phyloP scores from a whole-genome alignment of 352 stramenopile species.

The Pythium insidiosum region DNA sequence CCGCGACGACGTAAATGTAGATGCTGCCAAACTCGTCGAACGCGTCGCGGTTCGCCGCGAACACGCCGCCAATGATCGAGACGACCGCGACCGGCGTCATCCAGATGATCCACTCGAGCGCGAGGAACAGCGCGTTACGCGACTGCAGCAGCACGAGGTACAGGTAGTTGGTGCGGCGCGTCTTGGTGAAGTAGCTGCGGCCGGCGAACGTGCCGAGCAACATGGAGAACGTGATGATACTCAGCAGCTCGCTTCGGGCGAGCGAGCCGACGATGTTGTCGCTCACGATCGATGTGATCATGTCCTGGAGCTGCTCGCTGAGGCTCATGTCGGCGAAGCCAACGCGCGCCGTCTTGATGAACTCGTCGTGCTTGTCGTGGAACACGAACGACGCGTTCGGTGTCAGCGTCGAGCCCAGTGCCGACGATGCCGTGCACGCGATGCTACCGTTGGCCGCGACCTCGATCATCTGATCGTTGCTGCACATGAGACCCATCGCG shows the following conservation, averaged over 20 bases:
- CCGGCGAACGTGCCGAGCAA: conserved; percentile 49
- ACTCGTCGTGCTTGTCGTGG: conserved; percentile 37
- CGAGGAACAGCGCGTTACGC: conserved; percentile 63
- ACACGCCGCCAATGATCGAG: conserved; percentile 53
- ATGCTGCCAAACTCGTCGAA: conserved; percentile 28
- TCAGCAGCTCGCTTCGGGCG: conserved; percentile 36
- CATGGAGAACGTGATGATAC: conserved; percentile 67
- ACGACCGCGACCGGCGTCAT: conserved; percentile 55
- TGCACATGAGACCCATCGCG: conserved; percentile 37
- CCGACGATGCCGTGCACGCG: conserved; percentile 1
- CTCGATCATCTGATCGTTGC: conserved; percentile 29
- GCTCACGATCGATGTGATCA: conserved; percentile 46
- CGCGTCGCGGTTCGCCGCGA: conserved; percentile 34
- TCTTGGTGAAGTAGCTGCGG: conserved; percentile 51
- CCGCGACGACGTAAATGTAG: conserved; percentile 53
- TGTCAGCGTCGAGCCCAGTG: conserved; percentile 2
- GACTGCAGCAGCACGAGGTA: conserved; percentile 60
- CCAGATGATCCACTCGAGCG: conserved; percentile 64
- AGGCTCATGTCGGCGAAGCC: conserved; percentile 38
- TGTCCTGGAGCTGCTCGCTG: conserved; percentile 52
- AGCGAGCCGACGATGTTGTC: conserved; percentile 56
- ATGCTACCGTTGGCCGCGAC: conserved; percentile 5
- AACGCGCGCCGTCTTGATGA: conserved; percentile 20
- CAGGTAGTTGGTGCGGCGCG: conserved; percentile 48
- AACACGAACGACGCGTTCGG: conserved; percentile 24